A percentile compares a stretch with the other conserved stretches of the same genome.
phyloP scores from a whole-genome alignment of 129 eudicot species.

The Cynara cardunculus region DNA sequence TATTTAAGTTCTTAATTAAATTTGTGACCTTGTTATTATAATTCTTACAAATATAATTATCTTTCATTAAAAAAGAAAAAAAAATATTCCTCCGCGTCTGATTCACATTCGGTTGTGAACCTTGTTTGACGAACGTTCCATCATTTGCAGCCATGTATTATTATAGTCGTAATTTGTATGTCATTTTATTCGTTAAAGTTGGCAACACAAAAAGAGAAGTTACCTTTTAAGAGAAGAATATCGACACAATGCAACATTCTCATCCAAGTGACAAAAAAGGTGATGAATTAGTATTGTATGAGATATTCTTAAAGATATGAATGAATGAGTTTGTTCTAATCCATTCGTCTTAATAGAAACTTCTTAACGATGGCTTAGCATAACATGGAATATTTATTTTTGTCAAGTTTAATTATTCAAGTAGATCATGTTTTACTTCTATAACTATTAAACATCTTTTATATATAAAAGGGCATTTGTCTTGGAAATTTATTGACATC shows the following conservation, averaged over 20 bases:
- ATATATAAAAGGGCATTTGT: too few species aligned
- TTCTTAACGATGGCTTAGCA: background rate
- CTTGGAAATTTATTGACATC: too few species aligned
- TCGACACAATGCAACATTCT: background rate
- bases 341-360: background rate
- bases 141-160: background rate
- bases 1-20: too few species aligned
- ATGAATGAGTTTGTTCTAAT: background rate
- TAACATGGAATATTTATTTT: background rate
- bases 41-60: too few species aligned
- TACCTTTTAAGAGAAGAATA: background rate
- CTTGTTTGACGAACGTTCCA: background rate
- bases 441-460: too few species aligned
- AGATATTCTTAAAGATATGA: background rate
- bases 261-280: background rate
- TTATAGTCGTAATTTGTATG: background rate
- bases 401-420: too few species aligned
- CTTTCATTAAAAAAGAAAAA: too few species aligned
- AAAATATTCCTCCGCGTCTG: background rate
- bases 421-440: background rate
- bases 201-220: background rate
- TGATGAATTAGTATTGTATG: background rate
- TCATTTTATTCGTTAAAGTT: background rate
- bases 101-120: background rate
- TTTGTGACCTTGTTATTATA: background rate